A percentile compares a stretch with the other conserved stretches of the same genome.
Conservation (phyloP, 164 flowering plant genomes). For the Stephania japonica region DNA sequence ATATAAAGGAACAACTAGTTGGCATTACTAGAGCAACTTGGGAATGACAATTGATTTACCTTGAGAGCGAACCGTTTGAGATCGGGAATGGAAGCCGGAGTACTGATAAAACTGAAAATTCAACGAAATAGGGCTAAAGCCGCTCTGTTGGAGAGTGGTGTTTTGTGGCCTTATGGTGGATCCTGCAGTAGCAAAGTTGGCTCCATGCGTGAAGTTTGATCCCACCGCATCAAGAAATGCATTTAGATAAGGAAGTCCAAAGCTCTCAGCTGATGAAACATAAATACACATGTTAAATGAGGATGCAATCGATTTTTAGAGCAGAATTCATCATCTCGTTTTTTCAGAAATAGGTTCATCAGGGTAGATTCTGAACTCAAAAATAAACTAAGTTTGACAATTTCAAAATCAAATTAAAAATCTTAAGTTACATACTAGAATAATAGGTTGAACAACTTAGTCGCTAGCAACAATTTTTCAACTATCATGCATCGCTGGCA, state of each 20-base stretch:
- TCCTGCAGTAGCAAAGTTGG: slow-evolving; percentile 43
- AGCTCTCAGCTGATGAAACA: slow-evolving; percentile 32
- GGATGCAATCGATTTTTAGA: neutral
- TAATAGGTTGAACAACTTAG: too few species aligned
- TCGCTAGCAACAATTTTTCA: too few species aligned
- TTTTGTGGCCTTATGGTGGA: slow-evolving; percentile 47
- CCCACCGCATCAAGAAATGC: slow-evolving; percentile 54
- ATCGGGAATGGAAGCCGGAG: slow-evolving; percentile 33
- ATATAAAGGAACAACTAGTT: too few species aligned
- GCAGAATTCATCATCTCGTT: neutral
- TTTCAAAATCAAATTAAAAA: too few species aligned
- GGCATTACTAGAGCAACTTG: too few species aligned
- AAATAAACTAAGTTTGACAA: too few species aligned
- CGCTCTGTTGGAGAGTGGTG: slow-evolving; percentile 35
- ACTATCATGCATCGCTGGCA: too few species aligned
- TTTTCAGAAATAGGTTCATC: too few species aligned
- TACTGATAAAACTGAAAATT: slow-evolving; percentile 42
- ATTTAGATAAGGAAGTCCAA: slow-evolving; percentile 41
- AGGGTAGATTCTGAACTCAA: too few species aligned
- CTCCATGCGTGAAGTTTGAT: slow-evolving; percentile 60
- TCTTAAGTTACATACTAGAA: too few species aligned
- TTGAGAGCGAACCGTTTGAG: slow-evolving; percentile 21
- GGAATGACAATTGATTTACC: slow-evolving; percentile 16
- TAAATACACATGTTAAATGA: too few species aligned
- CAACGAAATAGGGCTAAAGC: slow-evolving; percentile 59